phyloP scores from a whole-genome alignment of 139 green algal genomes.

The Chlamydomonas urium region DNA sequence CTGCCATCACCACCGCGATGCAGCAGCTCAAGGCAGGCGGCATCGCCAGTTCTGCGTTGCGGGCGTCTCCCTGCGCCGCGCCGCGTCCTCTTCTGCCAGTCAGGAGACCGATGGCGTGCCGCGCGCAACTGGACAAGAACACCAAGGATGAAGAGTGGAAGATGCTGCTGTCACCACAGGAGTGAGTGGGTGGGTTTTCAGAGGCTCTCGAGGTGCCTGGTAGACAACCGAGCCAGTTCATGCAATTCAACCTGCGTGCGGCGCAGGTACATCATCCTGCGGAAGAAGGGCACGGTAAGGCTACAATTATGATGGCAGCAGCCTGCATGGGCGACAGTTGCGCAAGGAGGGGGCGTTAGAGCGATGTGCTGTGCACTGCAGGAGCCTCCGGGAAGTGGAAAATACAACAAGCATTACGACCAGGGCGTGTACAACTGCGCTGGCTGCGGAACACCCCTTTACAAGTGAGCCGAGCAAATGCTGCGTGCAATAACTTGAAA shows the following conservation, averaged over 20 bases:
- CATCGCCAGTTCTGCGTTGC: too few species aligned
- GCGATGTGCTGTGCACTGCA: not conserved
- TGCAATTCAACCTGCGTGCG: not conserved
- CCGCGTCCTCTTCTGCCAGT: too few species aligned
- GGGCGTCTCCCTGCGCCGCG: too few species aligned
- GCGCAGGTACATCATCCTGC: too few species aligned
- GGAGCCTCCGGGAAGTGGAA: constrained; percentile 68
- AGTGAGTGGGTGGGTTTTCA: not conserved
- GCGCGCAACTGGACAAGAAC: not conserved
- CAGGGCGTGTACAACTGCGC: constrained; percentile 81
- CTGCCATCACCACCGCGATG: too few species aligned
- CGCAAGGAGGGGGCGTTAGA: too few species aligned
- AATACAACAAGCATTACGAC: constrained; percentile 87
- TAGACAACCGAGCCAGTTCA: not conserved
- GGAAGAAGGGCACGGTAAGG: too few species aligned
- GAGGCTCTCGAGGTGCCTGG: not conserved
- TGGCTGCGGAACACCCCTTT: constrained; percentile 69
- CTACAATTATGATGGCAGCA: too few species aligned
- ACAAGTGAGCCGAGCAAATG: constrained; percentile 54
- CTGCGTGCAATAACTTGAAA: not conserved
- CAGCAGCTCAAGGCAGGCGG: too few species aligned
- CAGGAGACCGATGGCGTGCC: too few species aligned
- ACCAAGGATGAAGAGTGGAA: not conserved
- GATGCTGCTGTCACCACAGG: not conserved
- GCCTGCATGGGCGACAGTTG: too few species aligned